Base-by-base conservation (phyloP, 2,329 filamentous ascomycete species). In the Hymenoscyphus infarciens region DNA sequence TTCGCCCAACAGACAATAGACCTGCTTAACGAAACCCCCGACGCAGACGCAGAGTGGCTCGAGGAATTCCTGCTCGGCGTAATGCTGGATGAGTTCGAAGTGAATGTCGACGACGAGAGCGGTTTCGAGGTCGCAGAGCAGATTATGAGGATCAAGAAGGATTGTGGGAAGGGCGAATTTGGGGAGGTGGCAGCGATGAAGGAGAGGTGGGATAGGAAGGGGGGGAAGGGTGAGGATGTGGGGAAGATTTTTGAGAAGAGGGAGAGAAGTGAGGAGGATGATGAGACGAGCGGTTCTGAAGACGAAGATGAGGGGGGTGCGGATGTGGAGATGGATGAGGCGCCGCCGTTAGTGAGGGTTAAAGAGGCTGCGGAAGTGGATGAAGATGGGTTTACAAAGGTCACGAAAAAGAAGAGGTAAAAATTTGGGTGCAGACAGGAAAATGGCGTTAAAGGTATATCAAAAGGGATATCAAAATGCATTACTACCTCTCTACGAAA, bases 81-180 rank as follows among this genome's bases (percentile, higher is more conserved):
- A 65, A 95, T 98, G 89, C 84, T 90, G 66, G 95, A 98, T 78
- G 95, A 99, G 77, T 99, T 98, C 73, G 92, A 97, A 72, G 89
- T 95, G 61, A 88, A 91, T 62, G 85, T 97, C 31, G 95, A 98
- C 72, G 95, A 99, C 75, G 93, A 92, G 70, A 94, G 88, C 56
- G 90, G 87, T 38, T 86, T 83, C 60, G 84, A 88, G 61, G 85
- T 96, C 6, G 92, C 92, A 10, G 80, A 81, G 63, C 82, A 87
- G 70, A 90, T 98, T 63, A 77, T 96, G 75, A 81, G 82, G 59
- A 78, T 94, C 66, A 82, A 87, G 70, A 80, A 80, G 63, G 83
- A 90, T 73, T 86, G 87, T 70, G 79, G 81, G 63, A 82, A 83
- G 65, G 89, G 90, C 16, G 81, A 87, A 62, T 88, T 89, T 66